phyloP scores from a whole-genome alignment of 148 eudicot genomes.

The Agrostemma githago region DNA sequence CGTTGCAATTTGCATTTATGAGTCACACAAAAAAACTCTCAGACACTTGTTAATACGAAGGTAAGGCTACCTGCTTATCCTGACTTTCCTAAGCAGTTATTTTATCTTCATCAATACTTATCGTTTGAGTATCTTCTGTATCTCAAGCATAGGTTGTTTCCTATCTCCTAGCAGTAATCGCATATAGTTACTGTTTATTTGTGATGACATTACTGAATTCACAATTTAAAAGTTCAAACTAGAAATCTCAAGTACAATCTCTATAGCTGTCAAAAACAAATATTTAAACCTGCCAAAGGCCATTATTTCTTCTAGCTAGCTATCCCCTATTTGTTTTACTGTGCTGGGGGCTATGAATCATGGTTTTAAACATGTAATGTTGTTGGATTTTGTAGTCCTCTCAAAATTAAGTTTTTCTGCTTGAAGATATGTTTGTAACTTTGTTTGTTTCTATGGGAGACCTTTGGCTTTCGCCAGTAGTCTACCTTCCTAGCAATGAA shows the following conservation, averaged over 20 bases:
- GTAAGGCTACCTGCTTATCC: not conserved
- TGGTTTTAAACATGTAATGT: not conserved
- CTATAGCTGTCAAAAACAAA: not conserved
- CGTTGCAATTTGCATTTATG: too few relatives aligned
- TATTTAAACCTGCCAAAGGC: not conserved
- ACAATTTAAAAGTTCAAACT: not conserved
- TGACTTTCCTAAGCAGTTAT: not conserved
- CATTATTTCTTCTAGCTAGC: not conserved
- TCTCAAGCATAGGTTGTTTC: not conserved
- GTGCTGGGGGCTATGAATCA: not conserved
- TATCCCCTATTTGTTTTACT: not conserved
- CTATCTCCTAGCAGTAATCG: not conserved
- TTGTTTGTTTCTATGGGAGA: not conserved
- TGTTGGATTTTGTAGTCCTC: not conserved
- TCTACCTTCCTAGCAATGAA: conserved; percentile 1
- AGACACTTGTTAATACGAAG: too few relatives aligned
- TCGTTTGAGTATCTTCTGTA: not conserved
- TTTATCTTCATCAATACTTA: not conserved
- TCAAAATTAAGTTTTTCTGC: not conserved
- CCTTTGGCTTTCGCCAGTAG: not conserved
- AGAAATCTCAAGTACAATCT: not conserved
- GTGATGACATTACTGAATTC: not conserved
- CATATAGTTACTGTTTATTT: not conserved
- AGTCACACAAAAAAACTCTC: too few relatives aligned
- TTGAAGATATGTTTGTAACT: not conserved